Percentiles rank a stretch among this genome's conserved stretches.
These are phyloP conservation scores for Plasmodium berghei DNA, from an alignment of 169 alveolate species.

Conservation along the genomic window DNA sequence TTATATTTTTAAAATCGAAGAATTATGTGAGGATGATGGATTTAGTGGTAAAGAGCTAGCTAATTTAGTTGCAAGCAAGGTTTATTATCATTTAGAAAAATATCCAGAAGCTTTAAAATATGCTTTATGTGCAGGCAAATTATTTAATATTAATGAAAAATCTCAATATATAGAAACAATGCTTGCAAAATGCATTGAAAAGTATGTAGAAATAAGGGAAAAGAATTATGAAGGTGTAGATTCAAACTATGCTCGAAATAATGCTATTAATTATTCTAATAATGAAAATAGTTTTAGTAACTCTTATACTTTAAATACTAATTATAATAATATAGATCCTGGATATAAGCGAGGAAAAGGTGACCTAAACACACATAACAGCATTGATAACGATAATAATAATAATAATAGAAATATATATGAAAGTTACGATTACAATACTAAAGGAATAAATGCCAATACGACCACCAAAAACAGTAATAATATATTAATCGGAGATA, in stretches of 20 bases:
- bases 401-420: constrained; percentile 25
- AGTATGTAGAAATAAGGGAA: constrained; percentile 74
- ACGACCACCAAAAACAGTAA: neutral
- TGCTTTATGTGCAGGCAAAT: constrained; percentile 95
- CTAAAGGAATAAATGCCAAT: neutral
- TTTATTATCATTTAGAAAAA: constrained; percentile 96
- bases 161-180: constrained; percentile 87
- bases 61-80: constrained; percentile 94
- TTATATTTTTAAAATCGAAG: constrained; percentile 82
- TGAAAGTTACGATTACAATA: neutral
- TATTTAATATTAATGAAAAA: constrained; percentile 87
- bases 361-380: neutral
- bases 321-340: neutral
- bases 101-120: constrained; percentile 92
- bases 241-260: neutral
- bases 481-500: neutral
- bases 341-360: neutral
- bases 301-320: neutral
- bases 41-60: constrained; percentile 91
- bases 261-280: constrained; percentile 2
- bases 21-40: constrained; percentile 83
- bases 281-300: neutral
- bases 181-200: constrained; percentile 70
- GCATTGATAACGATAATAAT: constrained; percentile 9
- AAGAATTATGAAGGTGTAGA: constrained; percentile 33